Evolutionary conservation across 176 grass and related monocot genomes (phyloP).

Genomic region (Pontederia paniculata): DNA sequence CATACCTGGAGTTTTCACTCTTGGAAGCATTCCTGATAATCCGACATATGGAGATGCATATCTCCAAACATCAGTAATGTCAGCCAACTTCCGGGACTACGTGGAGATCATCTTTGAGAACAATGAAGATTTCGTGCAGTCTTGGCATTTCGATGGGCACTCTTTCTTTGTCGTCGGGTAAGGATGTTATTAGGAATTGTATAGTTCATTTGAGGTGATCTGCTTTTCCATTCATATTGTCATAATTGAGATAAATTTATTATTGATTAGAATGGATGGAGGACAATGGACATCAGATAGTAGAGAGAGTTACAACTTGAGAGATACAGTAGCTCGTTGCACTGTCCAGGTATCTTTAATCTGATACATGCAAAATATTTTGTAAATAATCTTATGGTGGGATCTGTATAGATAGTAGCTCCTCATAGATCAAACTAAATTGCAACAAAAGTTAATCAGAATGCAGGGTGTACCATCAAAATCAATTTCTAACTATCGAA

Average conservation of each 20-base stretch:
- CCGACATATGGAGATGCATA: background rate
- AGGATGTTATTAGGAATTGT: background rate
- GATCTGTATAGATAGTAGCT: too few species aligned
- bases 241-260: background rate
- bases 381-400: too few species aligned
- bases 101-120: conserved; percentile 11
- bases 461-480: too few species aligned
- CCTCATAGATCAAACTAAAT: too few species aligned
- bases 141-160: conserved; percentile 1
- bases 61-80: conserved; percentile 5
- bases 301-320: conserved; percentile 2
- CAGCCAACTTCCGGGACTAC: background rate
- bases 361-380: too few species aligned
- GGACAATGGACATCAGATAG: conserved; percentile 2
- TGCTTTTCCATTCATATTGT: background rate
- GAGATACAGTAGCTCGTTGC: background rate
- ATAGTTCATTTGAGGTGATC: background rate
- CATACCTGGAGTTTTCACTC: conserved; percentile 1
- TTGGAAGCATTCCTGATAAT: background rate
- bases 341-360: background rate
- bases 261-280: background rate
- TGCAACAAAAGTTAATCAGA: too few species aligned
- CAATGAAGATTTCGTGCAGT: conserved; percentile 1
- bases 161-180: conserved; percentile 1
- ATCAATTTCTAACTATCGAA: too few species aligned